Percentiles rank a stretch among this genome's conserved stretches.
Conservation (phyloP, 148 eudicot species). For the Limonium bicolor region DNA sequence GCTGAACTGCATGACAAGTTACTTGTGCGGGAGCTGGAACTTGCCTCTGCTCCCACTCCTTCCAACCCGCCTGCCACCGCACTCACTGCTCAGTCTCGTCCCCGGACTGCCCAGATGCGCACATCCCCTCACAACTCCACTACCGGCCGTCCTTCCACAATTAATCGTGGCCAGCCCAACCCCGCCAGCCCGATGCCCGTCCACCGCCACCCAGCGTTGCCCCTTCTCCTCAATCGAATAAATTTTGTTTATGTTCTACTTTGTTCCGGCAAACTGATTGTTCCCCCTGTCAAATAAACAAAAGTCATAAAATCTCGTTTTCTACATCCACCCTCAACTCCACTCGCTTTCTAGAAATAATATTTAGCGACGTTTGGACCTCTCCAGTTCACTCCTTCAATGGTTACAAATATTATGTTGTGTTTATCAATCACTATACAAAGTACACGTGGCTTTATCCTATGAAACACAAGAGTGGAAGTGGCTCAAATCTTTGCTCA, state of each 20-base stretch:
- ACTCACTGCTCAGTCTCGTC: no score
- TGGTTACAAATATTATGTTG: not conserved
- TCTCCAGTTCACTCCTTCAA: not conserved
- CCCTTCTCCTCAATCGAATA: no score
- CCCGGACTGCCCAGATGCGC: no score
- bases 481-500: not conserved
- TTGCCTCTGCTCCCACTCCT: no score
- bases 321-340: no score
- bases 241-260: not conserved
- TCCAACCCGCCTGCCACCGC: no score
- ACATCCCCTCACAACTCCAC: no score
- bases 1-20: no score
- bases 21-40: no score
- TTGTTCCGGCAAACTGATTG: not conserved
- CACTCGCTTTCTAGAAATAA: not conserved
- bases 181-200: no score
- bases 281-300: not conserved
- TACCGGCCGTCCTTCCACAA: no score
- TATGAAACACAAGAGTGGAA: not conserved
- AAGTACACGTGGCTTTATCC: not conserved
- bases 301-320: not conserved
- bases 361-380: not conserved
- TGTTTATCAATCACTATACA: not conserved
- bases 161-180: no score
- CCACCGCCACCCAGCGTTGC: conserved; percentile 69